Evolutionary conservation across 139 green algal species (phyloP).

Genomic region (Coelastrella sp.): DNA sequence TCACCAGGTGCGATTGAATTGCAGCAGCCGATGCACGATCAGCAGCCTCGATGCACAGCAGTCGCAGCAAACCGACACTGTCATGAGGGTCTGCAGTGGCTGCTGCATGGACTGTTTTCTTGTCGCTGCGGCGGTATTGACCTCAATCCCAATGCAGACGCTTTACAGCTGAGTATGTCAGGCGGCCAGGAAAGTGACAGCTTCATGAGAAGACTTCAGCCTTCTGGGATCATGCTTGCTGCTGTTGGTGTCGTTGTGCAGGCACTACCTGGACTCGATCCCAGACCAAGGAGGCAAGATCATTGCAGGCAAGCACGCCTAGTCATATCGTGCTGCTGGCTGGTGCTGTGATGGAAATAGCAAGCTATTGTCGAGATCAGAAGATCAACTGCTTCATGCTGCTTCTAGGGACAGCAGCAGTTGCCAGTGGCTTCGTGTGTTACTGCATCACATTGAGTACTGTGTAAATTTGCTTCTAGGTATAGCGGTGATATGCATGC

Average conservation of each 20-base stretch:
- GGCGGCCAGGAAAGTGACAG: neutral
- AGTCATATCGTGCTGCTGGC: neutral
- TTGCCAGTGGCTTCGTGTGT: too few species aligned
- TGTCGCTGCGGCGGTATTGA: too few species aligned
- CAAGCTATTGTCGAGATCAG: neutral
- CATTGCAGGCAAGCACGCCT: conserved; percentile 50
- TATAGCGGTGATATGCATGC: too few species aligned
- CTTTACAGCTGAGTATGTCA: too few species aligned
- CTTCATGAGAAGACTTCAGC: neutral
- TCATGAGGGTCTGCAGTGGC: too few species aligned
- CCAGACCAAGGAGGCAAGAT: conserved; percentile 77
- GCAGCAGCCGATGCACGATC: neutral
- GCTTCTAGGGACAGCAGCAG: too few species aligned
- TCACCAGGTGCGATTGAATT: conserved; percentile 48
- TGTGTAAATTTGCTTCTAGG: too few species aligned
- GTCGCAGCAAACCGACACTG: too few species aligned
- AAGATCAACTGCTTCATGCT: neutral
- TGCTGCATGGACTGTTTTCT: too few species aligned
- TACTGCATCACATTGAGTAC: too few species aligned
- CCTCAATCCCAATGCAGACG: too few species aligned
- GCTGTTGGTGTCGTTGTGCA: neutral
- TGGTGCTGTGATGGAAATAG: neutral
- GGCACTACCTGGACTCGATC: conserved; percentile 58
- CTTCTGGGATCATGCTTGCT: neutral
- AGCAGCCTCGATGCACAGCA: neutral